Evolutionary conservation across 306 rosid genomes (phyloP), one percentile per base, ranked within the genome.

Genomic region (Elaeagnus macrophylla): DNA sequence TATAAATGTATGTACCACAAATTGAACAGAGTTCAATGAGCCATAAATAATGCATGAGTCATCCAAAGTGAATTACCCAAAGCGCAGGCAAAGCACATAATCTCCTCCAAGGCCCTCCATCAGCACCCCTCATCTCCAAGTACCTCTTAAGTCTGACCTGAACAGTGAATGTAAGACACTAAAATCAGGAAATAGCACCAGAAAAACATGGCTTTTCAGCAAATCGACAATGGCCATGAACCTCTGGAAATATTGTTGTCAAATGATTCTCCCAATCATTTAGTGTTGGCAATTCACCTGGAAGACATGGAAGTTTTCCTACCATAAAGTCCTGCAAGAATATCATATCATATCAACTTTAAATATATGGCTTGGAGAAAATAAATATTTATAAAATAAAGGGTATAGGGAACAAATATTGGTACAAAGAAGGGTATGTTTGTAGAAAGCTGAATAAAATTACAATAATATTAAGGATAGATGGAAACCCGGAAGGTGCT

Each of bases 101-200:
- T 75, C 95, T 87, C 87, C 99, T 84, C 99, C 96, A 93, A 57
- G 99, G 99, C 10, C 99, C 99, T 69, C 95, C 99, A 72, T 93
- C 99, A 71, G 96, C 89, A 17, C 96, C 96, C 79, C 99, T 82
- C 99, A 93, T 93, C 79, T 93, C 99, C 81, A 93, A 70, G 74
- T 93, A 93, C 67, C 99, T 80, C 87, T 93, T 93, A 72, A 93
- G 73, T 76, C 99, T 84, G 58, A 93, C 96, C 99, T 87, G 85
- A 66, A 76, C 39, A 65, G 15, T 67, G 61, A 53, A 64, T 16
- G 13, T 49, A 56, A 70, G 13, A 61, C 7, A 54, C 10, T 6
- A 53, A 57, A 61, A 63, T 61, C 66, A 69, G 49, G 50, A 58
- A 62, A 64, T 39, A 51, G 41, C 47, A 76, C 37, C 37, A 0